Base-by-base conservation (phyloP, 2,329 filamentous ascomycete genomes). In the Aspergillus quadrilineatus region DNA sequence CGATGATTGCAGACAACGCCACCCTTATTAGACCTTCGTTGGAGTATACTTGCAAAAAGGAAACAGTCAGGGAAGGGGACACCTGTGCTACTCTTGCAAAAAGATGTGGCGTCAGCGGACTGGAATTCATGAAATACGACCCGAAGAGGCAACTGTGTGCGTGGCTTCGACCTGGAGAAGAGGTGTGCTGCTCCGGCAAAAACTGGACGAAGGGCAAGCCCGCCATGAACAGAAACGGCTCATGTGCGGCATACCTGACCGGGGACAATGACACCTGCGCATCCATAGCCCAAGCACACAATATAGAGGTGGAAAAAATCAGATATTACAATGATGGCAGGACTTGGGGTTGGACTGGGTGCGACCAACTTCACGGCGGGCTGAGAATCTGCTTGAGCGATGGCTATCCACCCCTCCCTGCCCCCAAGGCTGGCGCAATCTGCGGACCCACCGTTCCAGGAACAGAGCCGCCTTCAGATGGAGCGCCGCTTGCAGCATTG, bases 281-380 rank as follows among this genome's bases (percentile, higher is more conserved):
- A 44, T 68, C n/a, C 47, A 67, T 65, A 30, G 63, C 60, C 1
- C 61, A 58, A 1, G 50, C 55, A 0, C 50, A 77, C 56, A 59
- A 8, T 1, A 14, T 57, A n/a, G 26, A 53, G 1, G 44, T 45
- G 15, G 7, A 14, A 1, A 29, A 57, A 8, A 50, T 57, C 28
- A 44, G 22, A 9, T 50, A 39, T 15, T 57, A 53, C 30, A 57
- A 57, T n/a, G 45, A 80, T 60, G 72, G 67, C n/a, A 65, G 72
- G 2, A 80, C 78, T 6, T 80, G 78, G 78, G 77, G 72, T 12
- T 79, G 75, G 75, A 64, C 48, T 10, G 75, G 74, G 22, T 80
- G 78, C 59, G 55, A 64, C 2, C 50, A 65, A 12, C 59, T 80
- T 12, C 61, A 61, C 12, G 45, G 60, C 8, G 69, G 67, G 0